phyloP scores from a whole-genome alignment of 1,139 yeast species.

The Debaryomyces udenii region DNA sequence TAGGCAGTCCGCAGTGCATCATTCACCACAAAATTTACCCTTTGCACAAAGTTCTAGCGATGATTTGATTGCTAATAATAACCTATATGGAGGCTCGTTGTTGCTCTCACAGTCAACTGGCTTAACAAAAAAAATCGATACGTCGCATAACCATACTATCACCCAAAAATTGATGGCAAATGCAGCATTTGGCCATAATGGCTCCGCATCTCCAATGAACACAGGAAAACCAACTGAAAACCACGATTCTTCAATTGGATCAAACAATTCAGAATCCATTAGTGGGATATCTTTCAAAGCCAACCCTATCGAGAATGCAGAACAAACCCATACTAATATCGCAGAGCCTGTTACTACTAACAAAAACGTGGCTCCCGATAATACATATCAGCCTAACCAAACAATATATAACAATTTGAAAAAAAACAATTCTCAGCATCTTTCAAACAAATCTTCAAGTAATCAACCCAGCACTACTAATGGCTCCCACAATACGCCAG shows the following conservation, averaged over 20 bases:
- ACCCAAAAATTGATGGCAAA: neutral
- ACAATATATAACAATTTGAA: slow-evolving; percentile 48
- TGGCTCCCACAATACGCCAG: neutral
- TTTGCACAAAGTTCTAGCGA: slow-evolving; percentile 32
- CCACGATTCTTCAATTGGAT: slow-evolving; percentile 19
- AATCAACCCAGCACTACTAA: slow-evolving; percentile 12
- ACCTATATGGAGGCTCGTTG: slow-evolving; percentile 48
- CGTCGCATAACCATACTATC: neutral
- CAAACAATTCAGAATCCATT: slow-evolving; percentile 25
- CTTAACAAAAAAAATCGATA: slow-evolving; percentile 39
- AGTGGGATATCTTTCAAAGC: slow-evolving; percentile 45
- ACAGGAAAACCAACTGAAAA: slow-evolving; percentile 3
- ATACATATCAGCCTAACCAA: slow-evolving; percentile 49
- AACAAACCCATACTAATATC: slow-evolving; percentile 17
- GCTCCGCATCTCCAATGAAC: slow-evolving; percentile 9
- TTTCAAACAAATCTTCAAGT: slow-evolving; percentile 26
- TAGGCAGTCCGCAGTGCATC: too few species aligned
- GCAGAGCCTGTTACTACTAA: slow-evolving; percentile 43
- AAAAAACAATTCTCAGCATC: slow-evolving; percentile 42
- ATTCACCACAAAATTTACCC: too few species aligned
- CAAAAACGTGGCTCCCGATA: slow-evolving; percentile 35
- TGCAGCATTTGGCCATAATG: slow-evolving; percentile 1
- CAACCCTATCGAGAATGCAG: slow-evolving; percentile 28
- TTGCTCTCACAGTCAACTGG: slow-evolving; percentile 52
- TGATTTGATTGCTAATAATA: slow-evolving; percentile 31